phyloP scores from a whole-genome alignment of 2,329 filamentous ascomycete genomes.

The Cercospora beticola region DNA sequence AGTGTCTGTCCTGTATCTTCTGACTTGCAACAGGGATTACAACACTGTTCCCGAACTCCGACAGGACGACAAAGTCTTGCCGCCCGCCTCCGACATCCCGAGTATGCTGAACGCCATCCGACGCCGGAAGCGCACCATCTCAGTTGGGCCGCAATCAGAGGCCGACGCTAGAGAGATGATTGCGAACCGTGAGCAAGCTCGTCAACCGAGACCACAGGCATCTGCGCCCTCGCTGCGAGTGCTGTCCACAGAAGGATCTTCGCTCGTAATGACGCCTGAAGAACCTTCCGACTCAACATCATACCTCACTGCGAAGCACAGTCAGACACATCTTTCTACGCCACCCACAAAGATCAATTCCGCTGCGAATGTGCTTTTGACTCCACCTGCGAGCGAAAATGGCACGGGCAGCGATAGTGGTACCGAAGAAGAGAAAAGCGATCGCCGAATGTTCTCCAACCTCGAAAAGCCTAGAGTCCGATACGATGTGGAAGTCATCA shows the following conservation, averaged over 20 bases:
- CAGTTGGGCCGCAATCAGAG: constrained; percentile 89
- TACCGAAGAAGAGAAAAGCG: constrained; percentile 40
- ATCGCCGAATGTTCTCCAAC: constrained; percentile 73
- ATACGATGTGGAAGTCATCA: constrained; percentile 98
- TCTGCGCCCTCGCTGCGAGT: constrained; percentile 14
- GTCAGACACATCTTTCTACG: constrained; percentile 29
- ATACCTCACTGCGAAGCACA: constrained; percentile 19
- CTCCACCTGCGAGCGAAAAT: constrained; percentile 36
- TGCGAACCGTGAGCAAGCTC: constrained; percentile 73
- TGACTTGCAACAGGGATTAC: constrained; percentile 73
- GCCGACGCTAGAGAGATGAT: constrained; percentile 95
- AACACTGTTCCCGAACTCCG: constrained; percentile 73
- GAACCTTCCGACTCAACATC: constrained; percentile 16
- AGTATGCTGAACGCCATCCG: constrained; percentile 78
- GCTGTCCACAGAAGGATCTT: not conserved
- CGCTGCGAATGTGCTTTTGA: constrained; percentile 38
- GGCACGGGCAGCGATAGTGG: constrained; percentile 33
- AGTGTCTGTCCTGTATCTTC: not conserved
- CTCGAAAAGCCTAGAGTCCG: constrained; percentile 83
- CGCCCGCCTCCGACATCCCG: constrained; percentile 83
- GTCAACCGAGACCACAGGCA: constrained; percentile 10
- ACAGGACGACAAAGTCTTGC: constrained; percentile 83
- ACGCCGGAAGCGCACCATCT: constrained; percentile 77
- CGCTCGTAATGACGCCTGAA: constrained; percentile 18
- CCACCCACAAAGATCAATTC: constrained; percentile 36